Evolutionary conservation across 768 basidiomycete species (phyloP).

Genomic region (Lactarius evosmus): DNA sequence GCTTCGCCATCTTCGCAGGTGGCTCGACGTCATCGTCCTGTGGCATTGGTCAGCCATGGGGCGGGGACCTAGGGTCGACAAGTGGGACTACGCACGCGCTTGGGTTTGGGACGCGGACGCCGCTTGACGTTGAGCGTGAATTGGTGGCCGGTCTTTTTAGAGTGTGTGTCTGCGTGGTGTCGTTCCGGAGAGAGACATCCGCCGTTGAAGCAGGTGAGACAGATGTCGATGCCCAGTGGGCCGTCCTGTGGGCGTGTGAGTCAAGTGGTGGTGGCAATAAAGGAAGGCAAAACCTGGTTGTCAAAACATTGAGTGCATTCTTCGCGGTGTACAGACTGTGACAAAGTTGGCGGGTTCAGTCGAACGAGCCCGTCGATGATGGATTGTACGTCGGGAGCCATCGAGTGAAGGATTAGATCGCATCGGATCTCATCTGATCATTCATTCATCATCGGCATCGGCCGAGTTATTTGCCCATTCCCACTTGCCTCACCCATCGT

Average conservation of each 20-base stretch:
- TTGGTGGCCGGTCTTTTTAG: constrained; percentile 64
- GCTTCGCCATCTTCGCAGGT: constrained; percentile 83
- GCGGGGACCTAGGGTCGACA: not conserved
- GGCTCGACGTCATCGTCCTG: constrained; percentile 78
- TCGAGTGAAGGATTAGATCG: constrained; percentile 38
- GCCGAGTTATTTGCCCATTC: not conserved
- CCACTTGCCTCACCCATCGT: no score
- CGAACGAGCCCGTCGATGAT: constrained; percentile 43
- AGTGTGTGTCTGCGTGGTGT: constrained; percentile 74
- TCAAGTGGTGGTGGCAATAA: not conserved
- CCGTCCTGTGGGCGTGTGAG: constrained; percentile 49
- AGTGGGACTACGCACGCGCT: constrained; percentile 52
- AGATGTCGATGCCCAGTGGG: constrained; percentile 79
- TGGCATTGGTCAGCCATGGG: not conserved
- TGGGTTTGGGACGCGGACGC: constrained; percentile 55
- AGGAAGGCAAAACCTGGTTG: constrained; percentile 57
- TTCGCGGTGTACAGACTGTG: constrained; percentile 78
- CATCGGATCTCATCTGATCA: not conserved
- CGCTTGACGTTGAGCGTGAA: constrained; percentile 83
- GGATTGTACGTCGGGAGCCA: constrained; percentile 37
- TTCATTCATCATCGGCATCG: not conserved
- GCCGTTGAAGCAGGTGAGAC: constrained; percentile 92
- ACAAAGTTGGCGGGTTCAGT: constrained; percentile 56
- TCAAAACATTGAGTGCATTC: constrained; percentile 99
- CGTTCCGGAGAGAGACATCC: constrained; percentile 64